Evolutionary conservation across 1,284 basidiomycete species (phyloP).

Genomic region (Rhodotorula sp.): DNA sequence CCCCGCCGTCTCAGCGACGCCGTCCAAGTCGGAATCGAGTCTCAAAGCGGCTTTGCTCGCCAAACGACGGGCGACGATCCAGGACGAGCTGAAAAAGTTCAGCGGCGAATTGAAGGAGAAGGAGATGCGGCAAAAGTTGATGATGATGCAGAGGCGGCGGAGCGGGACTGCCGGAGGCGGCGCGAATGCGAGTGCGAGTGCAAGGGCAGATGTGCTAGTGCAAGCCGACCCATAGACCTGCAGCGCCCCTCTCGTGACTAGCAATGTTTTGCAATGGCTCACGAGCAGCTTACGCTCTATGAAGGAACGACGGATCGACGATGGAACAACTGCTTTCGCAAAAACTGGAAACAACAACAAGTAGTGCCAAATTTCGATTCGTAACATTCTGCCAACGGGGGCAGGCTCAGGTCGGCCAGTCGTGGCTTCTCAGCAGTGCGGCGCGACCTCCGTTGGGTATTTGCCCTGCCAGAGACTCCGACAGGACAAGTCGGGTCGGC

Average conservation of each 20-base stretch:
- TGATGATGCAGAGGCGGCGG: conserved; percentile 5
- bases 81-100: conserved; percentile 18
- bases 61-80: conserved; percentile 15
- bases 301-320: background rate
- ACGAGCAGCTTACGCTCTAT: no score
- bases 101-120: conserved; percentile 28
- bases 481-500: conserved; percentile 1
- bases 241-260: background rate
- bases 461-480: background rate
- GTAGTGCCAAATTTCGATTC: no score
- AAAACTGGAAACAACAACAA: background rate
- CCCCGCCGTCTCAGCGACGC: background rate
- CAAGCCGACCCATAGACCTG: background rate
- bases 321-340: background rate
- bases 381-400: no score
- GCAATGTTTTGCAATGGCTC: no score
- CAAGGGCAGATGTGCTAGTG: background rate
- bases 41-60: conserved; percentile 18
- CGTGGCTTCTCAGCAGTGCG: background rate
- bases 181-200: no score
- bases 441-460: background rate
- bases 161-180: background rate
- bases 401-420: background rate
- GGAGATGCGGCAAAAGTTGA: conserved; percentile 16
- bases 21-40: conserved; percentile 1